Evolutionary conservation across 1,139 yeast genomes (phyloP), one percentile per base, ranked within the genome.

Genomic region (Saccharomycopsis hybrid): DNA sequence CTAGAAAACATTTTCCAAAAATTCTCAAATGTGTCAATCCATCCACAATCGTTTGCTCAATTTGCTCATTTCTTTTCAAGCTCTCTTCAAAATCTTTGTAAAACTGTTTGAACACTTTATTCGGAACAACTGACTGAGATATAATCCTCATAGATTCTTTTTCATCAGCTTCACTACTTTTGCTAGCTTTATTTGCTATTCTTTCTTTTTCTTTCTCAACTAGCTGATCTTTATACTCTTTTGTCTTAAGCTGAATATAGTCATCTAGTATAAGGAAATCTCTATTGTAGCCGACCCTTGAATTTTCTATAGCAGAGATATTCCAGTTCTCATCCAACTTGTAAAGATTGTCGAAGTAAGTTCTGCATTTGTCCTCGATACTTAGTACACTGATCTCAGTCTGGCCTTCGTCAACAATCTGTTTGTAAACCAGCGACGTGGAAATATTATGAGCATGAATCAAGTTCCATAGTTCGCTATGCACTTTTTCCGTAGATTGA

Each of bases 1-100:
- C 64, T 29, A 72, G 54, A 54, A 61, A 73, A 56, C 78, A 73
- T 52, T 67, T 68, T 47, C 71, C 71, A 56, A 68, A 73, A 25
- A 71, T 62, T 54, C 76, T 63, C 40, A 72, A 55, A 45, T 67
- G 68, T 0, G 73, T 49, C 8, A 71, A 54, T 47, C 63, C 64
- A 52, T 73, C 72, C 33, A 66, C 60, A 44, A 72, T 60, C 5
- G 53, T 59, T 46, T 70, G 68, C 54, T 71, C 74, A 25, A 60
- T 52, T n/a, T 54, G 59, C 44, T 54, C 59, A 58, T 55, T 60
- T 46, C 24, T 25, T 25, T 32, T 18, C 31, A 46, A 25, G n/a
- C 45, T 39, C 28, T 39, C 37, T 18, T 39, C 28, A 38, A 36
- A 28, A n/a, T 39, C 35, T 4, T 3, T 4, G 24, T 28, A 18